Percentiles rank a stretch among this genome's conserved stretches.
These are phyloP conservation scores for Phaeomoniella chlamydospora DNA, from an alignment of 2,329 filamentous ascomycete species.

Conservation along the genomic window DNA sequence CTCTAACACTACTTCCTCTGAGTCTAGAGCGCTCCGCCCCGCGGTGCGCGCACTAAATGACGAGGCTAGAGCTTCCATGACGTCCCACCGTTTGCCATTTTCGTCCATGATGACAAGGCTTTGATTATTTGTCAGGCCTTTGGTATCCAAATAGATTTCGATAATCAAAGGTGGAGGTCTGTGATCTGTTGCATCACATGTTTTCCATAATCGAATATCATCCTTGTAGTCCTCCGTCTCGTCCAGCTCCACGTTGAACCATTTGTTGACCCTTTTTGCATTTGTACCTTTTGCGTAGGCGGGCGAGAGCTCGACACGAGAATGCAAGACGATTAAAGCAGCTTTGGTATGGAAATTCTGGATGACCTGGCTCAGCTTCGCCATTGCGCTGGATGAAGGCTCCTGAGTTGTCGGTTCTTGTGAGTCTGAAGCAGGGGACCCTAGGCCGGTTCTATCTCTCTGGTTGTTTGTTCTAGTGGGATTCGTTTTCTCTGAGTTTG, in stretches of 20 bases:
- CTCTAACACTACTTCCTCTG: constrained; percentile 70
- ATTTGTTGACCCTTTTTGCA: constrained; percentile 62
- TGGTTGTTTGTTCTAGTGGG: constrained; percentile 59
- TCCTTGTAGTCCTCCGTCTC: constrained; percentile 81
- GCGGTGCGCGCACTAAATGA: constrained; percentile 26
- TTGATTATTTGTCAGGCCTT: constrained; percentile 66
- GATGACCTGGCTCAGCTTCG: constrained; percentile 84
- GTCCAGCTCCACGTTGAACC: constrained; percentile 91
- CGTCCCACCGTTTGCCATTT: constrained; percentile 83
- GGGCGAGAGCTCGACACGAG: constrained; percentile 56
- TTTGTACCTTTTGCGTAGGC: constrained; percentile 41
- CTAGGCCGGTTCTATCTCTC: constrained; percentile 51
- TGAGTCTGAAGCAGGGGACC: constrained; percentile 34
- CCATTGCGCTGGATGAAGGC: constrained; percentile 48
- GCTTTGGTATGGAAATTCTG: constrained; percentile 93
- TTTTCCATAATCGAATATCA: constrained; percentile 69
- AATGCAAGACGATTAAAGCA: constrained; percentile 68
- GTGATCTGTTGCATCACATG: constrained; percentile 60
- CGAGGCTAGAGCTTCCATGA: constrained; percentile 63
- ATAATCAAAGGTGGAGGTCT: constrained; percentile 74
- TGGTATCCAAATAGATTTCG: constrained; percentile 76
- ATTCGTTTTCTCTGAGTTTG: constrained; percentile 57
- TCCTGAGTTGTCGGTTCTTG: constrained; percentile 26
- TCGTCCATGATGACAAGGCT: constrained; percentile 80
- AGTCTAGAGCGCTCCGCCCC: constrained; percentile 21